phyloP scores from a whole-genome alignment of 164 flowering plant species.

The Magnolia officinalis region DNA sequence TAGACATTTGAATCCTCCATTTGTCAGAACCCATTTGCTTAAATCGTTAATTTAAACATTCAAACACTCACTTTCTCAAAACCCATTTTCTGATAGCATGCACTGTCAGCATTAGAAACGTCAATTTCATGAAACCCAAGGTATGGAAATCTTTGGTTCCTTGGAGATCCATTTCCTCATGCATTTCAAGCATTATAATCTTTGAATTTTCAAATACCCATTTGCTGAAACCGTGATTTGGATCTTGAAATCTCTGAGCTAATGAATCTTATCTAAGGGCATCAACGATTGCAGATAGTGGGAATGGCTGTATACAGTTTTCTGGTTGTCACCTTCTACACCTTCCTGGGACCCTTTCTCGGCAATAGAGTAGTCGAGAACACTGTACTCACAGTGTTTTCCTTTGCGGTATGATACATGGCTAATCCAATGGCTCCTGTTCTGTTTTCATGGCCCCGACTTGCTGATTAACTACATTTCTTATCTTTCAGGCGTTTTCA shows the following conservation, averaged over 20 bases:
- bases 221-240: background rate
- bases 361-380: conserved; percentile 73
- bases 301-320: conserved; percentile 69
- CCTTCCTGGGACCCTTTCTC: conserved; percentile 76
- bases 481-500: conserved; percentile 54
- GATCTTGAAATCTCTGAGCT: background rate
- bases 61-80: background rate
- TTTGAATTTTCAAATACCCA: background rate
- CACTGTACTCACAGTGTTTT: conserved; percentile 50
- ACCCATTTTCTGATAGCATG: background rate
- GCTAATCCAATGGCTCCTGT: background rate
- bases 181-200: background rate
- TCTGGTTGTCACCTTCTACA: conserved; percentile 63
- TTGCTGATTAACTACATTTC: conserved; percentile 8
- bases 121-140: background rate
- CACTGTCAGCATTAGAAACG: background rate
- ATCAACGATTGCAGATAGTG: conserved; percentile 55
- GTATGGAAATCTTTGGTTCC: background rate
- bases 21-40: background rate
- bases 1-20: background rate
- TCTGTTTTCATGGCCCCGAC: background rate
- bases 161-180: background rate
- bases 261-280: background rate
- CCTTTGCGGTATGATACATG: conserved; percentile 51
- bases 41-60: background rate